Evolutionary conservation across 2,329 filamentous ascomycete species (phyloP).

Genomic region (Hyphodiscus sp.): DNA sequence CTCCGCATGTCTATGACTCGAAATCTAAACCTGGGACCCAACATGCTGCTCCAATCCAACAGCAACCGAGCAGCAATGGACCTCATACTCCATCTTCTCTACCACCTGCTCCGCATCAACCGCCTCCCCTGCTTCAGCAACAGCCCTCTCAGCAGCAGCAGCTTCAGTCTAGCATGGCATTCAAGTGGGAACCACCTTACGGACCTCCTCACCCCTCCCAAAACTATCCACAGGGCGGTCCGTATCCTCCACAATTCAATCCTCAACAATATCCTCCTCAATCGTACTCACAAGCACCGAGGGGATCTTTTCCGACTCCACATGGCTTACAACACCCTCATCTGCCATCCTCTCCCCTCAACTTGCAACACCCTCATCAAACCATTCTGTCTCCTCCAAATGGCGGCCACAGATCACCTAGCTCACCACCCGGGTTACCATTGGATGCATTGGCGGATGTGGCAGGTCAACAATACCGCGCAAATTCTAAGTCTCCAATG

Average conservation of each 20-base stretch:
- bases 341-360: constrained; percentile 28
- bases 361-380: constrained; percentile 15
- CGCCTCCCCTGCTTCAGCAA: not conserved
- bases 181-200: constrained; percentile 26
- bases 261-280: constrained; percentile 7
- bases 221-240: constrained; percentile 7
- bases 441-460: constrained; percentile 27
- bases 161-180: not conserved
- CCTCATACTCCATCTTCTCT: constrained; percentile 23
- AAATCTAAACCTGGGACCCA: constrained; percentile 7
- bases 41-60: constrained; percentile 6
- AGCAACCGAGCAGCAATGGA: constrained; percentile 18
- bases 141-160: not conserved
- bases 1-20: constrained; percentile 10
- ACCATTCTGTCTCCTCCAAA: constrained; percentile 24
- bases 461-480: constrained; percentile 29
- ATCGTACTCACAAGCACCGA: constrained; percentile 3
- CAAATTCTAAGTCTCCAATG: constrained; percentile 22
- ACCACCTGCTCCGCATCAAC: constrained; percentile 17
- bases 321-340: constrained; percentile 23
- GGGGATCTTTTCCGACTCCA: constrained; percentile 23
- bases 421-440: constrained; percentile 19
- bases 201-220: constrained; percentile 13
- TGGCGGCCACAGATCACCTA: constrained; percentile 11
- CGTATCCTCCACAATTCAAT: not conserved